phyloP scores from a whole-genome alignment of 768 basidiomycete species.

The Podaxis pistillaris region DNA sequence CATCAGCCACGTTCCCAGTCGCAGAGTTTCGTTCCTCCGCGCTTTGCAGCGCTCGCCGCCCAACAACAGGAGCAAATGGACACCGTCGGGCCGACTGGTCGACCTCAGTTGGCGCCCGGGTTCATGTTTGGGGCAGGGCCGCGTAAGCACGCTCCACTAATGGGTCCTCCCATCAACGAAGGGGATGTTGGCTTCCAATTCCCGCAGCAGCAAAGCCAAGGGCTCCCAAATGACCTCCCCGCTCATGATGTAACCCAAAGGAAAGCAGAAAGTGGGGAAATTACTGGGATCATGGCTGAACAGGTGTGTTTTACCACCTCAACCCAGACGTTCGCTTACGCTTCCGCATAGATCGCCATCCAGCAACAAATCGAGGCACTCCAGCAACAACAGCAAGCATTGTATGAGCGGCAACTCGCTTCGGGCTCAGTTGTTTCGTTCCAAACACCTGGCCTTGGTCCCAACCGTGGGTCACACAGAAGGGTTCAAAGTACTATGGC shows the following conservation, averaged over 20 bases:
- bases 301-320: constrained; percentile 64
- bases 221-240: constrained; percentile 23
- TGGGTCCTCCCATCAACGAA: constrained; percentile 76
- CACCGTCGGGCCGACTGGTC: constrained; percentile 66
- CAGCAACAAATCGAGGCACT: constrained; percentile 89
- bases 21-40: constrained; percentile 85
- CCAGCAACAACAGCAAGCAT: constrained; percentile 86
- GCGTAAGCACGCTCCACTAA: constrained; percentile 50
- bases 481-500: constrained; percentile 84
- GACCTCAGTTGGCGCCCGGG: constrained; percentile 86
- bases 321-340: neutral
- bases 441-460: constrained; percentile 72
- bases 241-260: constrained; percentile 43
- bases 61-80: constrained; percentile 72
- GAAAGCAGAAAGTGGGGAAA: constrained; percentile 69
- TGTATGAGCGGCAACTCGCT: constrained; percentile 88
- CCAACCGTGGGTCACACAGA: constrained; percentile 62
- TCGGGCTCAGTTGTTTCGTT: constrained; percentile 83
- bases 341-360: constrained; percentile 65
- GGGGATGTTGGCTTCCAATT: constrained; percentile 84
- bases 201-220: constrained; percentile 59
- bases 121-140: constrained; percentile 79
- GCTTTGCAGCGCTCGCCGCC: constrained; percentile 78
- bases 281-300: constrained; percentile 91
- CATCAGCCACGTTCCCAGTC: constrained; percentile 76